Conservation (phyloP, 306 rosid genomes). For the Chamaecrista fasciculata region DNA sequence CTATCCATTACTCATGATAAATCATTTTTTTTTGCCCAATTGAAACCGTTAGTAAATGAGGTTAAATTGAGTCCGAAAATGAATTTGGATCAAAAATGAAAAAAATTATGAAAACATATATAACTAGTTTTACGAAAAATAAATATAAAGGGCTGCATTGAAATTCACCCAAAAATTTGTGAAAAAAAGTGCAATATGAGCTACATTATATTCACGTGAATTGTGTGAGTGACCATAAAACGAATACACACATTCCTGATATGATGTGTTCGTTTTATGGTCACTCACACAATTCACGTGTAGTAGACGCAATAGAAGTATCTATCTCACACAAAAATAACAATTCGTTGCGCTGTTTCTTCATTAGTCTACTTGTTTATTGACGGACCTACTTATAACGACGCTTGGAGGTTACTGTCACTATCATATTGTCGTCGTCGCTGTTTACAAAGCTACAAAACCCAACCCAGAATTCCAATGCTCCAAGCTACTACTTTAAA, state of each 20-base stretch:
- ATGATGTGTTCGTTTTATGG: slow-evolving; percentile 15
- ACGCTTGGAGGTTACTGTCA: slow-evolving; percentile 9
- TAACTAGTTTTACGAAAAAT: too few relatives aligned
- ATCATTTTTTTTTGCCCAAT: too few relatives aligned
- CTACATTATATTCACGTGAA: too few relatives aligned
- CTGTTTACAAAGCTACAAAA: neutral
- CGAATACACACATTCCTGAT: slow-evolving; percentile 11
- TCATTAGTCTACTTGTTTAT: neutral
- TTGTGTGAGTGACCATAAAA: slow-evolving; percentile 5
- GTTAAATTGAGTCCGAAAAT: too few relatives aligned
- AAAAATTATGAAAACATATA: too few relatives aligned
- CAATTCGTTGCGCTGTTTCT: slow-evolving; percentile 19
- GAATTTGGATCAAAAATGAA: too few relatives aligned
- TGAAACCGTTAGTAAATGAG: too few relatives aligned
- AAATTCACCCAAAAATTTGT: too few relatives aligned
- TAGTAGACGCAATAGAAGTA: slow-evolving; percentile 26
- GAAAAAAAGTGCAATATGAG: too few relatives aligned
- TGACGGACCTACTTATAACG: slow-evolving; percentile 4
- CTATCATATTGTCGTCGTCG: too few relatives aligned
- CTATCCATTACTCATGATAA: too few relatives aligned
- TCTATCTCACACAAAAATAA: neutral
- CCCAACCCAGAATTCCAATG: neutral
- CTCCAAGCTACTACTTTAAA: neutral
- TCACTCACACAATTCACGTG: slow-evolving; percentile 35
- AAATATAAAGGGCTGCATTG: too few relatives aligned